Base-by-base conservation (phyloP, 202 grass and related monocot species). In the Setaria italica region DNA sequence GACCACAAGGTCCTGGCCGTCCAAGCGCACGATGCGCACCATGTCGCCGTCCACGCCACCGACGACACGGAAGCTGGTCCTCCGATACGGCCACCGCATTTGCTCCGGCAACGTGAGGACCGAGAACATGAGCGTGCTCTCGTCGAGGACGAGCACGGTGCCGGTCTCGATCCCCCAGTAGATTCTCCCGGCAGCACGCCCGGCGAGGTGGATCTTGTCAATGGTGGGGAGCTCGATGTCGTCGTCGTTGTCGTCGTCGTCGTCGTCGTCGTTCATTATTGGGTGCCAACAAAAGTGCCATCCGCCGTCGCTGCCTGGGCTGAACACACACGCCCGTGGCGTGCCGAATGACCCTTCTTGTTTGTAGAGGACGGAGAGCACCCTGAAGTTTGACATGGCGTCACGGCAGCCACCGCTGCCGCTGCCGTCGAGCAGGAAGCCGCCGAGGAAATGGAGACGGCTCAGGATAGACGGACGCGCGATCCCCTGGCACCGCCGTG, bases 361-460 rank as follows among this genome's bases (percentile, higher is more conserved):
- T 3, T 56, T 34, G 34, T 57, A 33, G 13, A 57, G 47, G 0
- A 16, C 45, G 34, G 33, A 65, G 33, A 88, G 13, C 10, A 88
- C 37, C 2, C 25, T 70, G 56, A 88, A 84, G 55, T 37, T 88
- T 0, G 86, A 84, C 74, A 88, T 72, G 74, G 15, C 1, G 35
- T 57, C 77, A 33, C 41, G 3, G 2, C 9, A 34, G 51, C 8
- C 2, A 0, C 0, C 3, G 1, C 9, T 14, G 15, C 17, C 7
- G 1, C 0, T 48, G 9, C 51, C 72, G 1, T 39, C 51, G 33
- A 76, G 72, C 9, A 76, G 17, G 2, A 57, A 76, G 33, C 50
- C 50, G 39, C 67, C 19, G 7, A 45, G 37, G 8, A 45, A 69
- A 0, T 0, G 0, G 3, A 11, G 37, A 0, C 8, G 37, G 39